phyloP scores from a whole-genome alignment of 2,329 filamentous ascomycete species.

The Aspergillus ruber region DNA sequence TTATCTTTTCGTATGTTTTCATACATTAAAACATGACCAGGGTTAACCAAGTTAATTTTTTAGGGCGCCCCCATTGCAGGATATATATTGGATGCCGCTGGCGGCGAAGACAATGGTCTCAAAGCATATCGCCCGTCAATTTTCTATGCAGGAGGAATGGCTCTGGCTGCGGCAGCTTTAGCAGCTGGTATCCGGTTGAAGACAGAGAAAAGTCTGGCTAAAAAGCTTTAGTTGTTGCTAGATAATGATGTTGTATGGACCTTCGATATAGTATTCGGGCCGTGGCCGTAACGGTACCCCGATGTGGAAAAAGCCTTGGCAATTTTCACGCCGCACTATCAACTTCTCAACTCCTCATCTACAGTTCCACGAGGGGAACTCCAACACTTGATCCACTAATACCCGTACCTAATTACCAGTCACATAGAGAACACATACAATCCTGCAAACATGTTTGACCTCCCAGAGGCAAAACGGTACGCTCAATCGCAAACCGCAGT shows the following conservation, averaged over 20 bases:
- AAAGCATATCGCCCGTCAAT: constrained; percentile 55
- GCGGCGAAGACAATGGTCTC: constrained; percentile 45
- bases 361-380: background rate
- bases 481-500: background rate
- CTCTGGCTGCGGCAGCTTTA: constrained; percentile 40
- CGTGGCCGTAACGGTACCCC: background rate
- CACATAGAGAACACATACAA: background rate
- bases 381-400: background rate
- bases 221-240: constrained; percentile 25
- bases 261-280: background rate
- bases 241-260: too few relatives aligned
- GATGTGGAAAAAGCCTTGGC: background rate
- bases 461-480: constrained; percentile 33
- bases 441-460: constrained; percentile 27
- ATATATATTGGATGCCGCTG: constrained; percentile 51
- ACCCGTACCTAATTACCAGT: background rate
- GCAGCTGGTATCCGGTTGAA: constrained; percentile 41
- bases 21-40: too few relatives aligned
- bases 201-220: constrained; percentile 33
- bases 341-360: background rate
- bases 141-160: constrained; percentile 54
- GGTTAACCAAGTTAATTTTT: too few relatives aligned
- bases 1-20: constrained; percentile 50
- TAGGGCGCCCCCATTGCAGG: constrained; percentile 54
- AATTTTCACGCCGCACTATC: background rate